Base-by-base conservation (phyloP, 148 eudicot genomes). In the Beta vulgaris region DNA sequence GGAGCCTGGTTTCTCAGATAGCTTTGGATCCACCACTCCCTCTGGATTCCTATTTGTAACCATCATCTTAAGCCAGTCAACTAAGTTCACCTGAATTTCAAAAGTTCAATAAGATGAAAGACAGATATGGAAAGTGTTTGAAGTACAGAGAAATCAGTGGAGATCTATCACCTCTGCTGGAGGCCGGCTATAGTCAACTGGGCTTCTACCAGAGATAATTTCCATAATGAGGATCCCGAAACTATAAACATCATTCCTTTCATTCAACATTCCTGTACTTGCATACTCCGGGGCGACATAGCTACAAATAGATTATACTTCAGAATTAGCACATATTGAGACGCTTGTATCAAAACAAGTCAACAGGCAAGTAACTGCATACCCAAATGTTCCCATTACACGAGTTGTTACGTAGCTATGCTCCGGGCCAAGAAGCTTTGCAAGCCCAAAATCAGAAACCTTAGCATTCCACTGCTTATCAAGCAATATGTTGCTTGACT, bases 331-430 rank as follows among this genome's bases (percentile, higher is more conserved):
- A 51, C 19, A 13, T 39, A 15, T 49, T 48, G 34, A 61, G n/a
- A 18, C 34, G 5, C 43, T 5, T 51, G 53, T 34, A 73, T 61
- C 42, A 72, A 39, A 49, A 31, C 66, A 53, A 39, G 14, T 62
- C 65, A 42, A 51, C 37, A 9, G 35, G 10, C 55, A 16, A 16
- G 26, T 1, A 18, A 28, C 16, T 46, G 74, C 86, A 23, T 54
- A 90, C 96, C 96, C 92, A 68, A 88, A 88, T 35, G 92, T 90
- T 73, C 96, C 96, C 92, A 88, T 90, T 54, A 90, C 96, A 55
- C 92, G 92, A 68, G 95, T 90, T 13, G 89, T 84, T 26, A 85
- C 85, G 67, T 88, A 85, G 55, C 87, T 87, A 68, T 80, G 74
- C 19, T 87, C 92, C 0, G 95, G 80, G 23, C 88, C 91, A 75